Evolutionary conservation across 2,329 filamentous ascomycete genomes (phyloP), one percentile per base, ranked within the genome.

Genomic region (Beauveria scarabaeidicola): DNA sequence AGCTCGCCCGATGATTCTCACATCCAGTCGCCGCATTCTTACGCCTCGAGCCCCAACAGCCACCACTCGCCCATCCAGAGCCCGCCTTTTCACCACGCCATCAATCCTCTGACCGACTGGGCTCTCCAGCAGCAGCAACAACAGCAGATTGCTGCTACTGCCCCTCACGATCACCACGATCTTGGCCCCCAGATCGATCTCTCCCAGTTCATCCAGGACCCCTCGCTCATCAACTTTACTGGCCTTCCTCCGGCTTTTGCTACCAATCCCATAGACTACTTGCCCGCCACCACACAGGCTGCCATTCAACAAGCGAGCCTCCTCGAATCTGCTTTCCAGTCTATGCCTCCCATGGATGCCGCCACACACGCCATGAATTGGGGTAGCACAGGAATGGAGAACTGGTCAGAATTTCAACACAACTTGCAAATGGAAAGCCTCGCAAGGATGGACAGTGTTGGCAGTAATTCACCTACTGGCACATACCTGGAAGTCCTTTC

Each of bases 401-500:
- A 88, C 65, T 91, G 88, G 85, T 86, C 90, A 63, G 91, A 96
- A 68, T 89, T 96, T 67, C 85, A 89, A 66, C 80, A 83, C 61
- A 74, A 69, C 36, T 63, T 78, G 60, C 77, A 88, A 65, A 81
- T 88, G 73, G 75, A 81, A 69, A 72, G 71, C 9, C 62, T 79
- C 29, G 65, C 68, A 32, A 71, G 73, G 36, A 65, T 76, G 38
- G 72, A 71, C 25, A 77, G 74, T 53, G 75, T 77, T 41, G 76
- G 76, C 55, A 77, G 76, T 68, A 75, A 74, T 60, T 78, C 75
- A 11, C 75, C 75, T 21, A 77, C 75, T 2, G 74, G 74, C 48
- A 77, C 82, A 62, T 92, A 90, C 72, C 77, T 96, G 51, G 92
- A 97, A 73, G 89, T 96, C 38, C 77, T 93, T 53, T 97, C 93